Conservation (phyloP, 352 stramenopile species). For the Blastocystis sp. region DNA sequence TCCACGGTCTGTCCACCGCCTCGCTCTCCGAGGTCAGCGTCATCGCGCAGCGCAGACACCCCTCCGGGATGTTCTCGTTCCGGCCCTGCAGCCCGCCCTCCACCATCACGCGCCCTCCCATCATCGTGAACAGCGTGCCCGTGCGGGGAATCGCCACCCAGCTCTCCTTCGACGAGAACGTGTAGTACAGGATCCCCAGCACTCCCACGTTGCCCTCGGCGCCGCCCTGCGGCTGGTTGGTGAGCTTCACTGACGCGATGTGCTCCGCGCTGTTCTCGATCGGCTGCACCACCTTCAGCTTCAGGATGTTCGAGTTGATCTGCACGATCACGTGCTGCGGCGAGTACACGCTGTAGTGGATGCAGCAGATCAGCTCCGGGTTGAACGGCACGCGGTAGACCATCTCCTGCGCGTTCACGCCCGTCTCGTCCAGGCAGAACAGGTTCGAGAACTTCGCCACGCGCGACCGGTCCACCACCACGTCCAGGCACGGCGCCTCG, state of each 20-base stretch:
- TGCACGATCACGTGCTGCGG: background rate
- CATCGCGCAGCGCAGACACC: background rate
- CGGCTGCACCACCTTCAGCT: background rate
- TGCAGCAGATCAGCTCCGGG: background rate
- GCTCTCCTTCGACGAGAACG: background rate
- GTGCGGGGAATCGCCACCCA: background rate
- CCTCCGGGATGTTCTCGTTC: background rate
- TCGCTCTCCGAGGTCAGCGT: background rate
- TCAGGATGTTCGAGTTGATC: slow-evolving; percentile 9
- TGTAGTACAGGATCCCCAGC: slow-evolving; percentile 9
- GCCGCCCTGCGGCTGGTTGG: background rate
- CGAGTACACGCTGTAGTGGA: slow-evolving; percentile 24
- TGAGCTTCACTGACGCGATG: background rate
- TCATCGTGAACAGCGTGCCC: slow-evolving; percentile 9
- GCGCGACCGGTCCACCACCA: background rate
- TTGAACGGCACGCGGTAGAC: background rate
- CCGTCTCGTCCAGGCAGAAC: background rate
- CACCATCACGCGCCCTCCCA: background rate
- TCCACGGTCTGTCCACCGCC: background rate
- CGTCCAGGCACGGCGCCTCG: background rate
- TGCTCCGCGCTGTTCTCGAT: background rate
- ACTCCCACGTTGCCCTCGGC: background rate
- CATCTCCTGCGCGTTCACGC: background rate
- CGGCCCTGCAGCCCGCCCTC: background rate
- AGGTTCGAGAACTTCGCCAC: background rate